Conservation (phyloP, 192 early-diverging fungal genomes). For the Coemansia sp. region DNA sequence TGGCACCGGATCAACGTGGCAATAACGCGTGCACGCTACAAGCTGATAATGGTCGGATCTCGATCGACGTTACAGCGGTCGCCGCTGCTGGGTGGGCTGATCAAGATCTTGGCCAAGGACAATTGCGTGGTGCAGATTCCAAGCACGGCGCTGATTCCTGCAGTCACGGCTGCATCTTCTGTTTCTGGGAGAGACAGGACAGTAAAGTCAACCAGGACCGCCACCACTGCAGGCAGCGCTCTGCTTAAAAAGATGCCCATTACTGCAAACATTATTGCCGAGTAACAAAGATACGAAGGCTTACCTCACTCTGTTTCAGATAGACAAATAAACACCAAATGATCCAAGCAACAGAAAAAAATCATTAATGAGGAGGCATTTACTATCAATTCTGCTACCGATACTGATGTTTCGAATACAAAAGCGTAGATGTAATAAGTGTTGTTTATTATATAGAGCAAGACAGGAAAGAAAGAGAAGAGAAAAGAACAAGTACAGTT, state of each 20-base stretch:
- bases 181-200: too few species aligned
- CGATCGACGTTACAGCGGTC: constrained; percentile 61
- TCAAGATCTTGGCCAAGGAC: constrained; percentile 26
- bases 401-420: not conserved
- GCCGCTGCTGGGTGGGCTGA: constrained; percentile 55
- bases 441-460: constrained; percentile 1
- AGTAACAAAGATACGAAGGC: too few species aligned
- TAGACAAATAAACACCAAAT: too few species aligned
- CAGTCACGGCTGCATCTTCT: not conserved
- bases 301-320: too few species aligned
- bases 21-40: constrained; percentile 82
- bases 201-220: not conserved
- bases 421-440: not conserved
- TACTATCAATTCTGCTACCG: too few species aligned
- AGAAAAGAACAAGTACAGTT: constrained; percentile 5
- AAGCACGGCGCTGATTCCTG: constrained; percentile 11
- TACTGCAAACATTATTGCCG: constrained; percentile 26
- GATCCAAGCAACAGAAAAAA: too few species aligned
- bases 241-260: constrained; percentile 21
- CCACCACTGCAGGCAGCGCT: constrained; percentile 8
- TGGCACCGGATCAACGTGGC: constrained; percentile 95
- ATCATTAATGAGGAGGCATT: too few species aligned
- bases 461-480: not conserved
- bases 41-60: constrained; percentile 88
- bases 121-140: constrained; percentile 24